Base-by-base conservation (phyloP, 768 basidiomycete genomes). In the Clathrus columnatus region DNA sequence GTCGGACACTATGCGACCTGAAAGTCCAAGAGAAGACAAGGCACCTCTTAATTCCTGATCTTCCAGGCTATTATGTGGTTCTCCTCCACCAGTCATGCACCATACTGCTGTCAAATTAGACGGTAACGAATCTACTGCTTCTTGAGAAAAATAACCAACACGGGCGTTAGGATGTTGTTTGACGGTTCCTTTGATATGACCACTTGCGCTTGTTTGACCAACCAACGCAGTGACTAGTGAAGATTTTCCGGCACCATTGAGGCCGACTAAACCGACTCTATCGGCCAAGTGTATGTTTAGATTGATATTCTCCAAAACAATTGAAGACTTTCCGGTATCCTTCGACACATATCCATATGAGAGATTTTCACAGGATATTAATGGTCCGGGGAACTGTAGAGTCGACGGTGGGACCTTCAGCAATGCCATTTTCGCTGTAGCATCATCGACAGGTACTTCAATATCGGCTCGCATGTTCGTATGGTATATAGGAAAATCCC, bases 221-320 rank as follows among this genome's bases (percentile, higher is more conserved):
- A 73, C 69, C 41, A 76, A 64, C 21, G 76, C 57, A 53, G 75
- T 75, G 60, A 79, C 79, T 7, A 84, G 61, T 0, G 82, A 82
- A 7, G 78, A 76, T 63, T 83, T 84, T 30, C 80, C 80, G 58
- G 75, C 69, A 0, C 80, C 81, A 62, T 81, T 81, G 57, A 70
- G 61, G 14, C 77, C 78, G 20, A 76, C 68, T 18, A 79, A 65
- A 0, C 70, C 76, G 42, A 66, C 57, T 11, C 76, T 62, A 0
- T 65, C 71, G 3, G 68, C 70, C n/a, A 70, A 72, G 14, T 70
- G 62, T 4, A 79, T 56, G 3, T 70, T 70, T 26, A 79, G 62
- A 1, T 60, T 68, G 17, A 75, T 68, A 26, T 65, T 67, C 43
- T 64, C 61, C 3, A 75, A 50, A 36, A 61, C 7, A 66, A 29